Evolutionary conservation across 2,329 filamentous ascomycete genomes (phyloP), one percentile per base, ranked within the genome.

Genomic region (Chrysosporium keratinophilum): DNA sequence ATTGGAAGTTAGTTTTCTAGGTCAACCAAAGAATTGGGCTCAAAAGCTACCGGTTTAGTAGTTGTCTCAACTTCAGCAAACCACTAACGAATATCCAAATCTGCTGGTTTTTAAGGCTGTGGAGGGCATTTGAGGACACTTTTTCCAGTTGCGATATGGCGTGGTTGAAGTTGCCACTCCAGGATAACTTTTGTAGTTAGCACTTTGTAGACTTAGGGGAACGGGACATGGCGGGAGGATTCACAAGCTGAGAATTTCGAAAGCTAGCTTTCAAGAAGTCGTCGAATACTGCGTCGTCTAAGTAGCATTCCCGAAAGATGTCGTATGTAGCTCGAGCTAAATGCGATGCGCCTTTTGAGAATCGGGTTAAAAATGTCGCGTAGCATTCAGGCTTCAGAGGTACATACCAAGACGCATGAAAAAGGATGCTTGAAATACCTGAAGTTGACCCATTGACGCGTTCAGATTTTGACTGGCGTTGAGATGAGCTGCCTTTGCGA

Each of bases 401-500:
- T 6, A 65, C 54, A 77, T 69, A 64, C 88, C 91, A 33, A 95
- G 76, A 37, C 90, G 78, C 50, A 84, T 82, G 77, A 87, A 95
- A 1, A 93, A 67, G 0, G 87, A 78, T 31, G 85, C 83, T 46
- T 81, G 78, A 41, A 95, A 76, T 2, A 88, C 76, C 56, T 89
- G 77, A 59, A 90, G 83, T 0, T 84, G 78, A 0, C 87, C 87
- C 60, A 88, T 80, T 68, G 87, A 83, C 61, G 76, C 81, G 61
- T 79, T 80, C 64, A 93, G 78, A 59, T 87, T 83, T 60, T 85
- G 85, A 54, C 84, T 83, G n/a, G 90, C 76, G 57, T 89, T 85
- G 28, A 95, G 73, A 61, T 93, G 87, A 0, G 87, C 88, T 59
- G 87, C 86, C 63, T 89, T 85, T n/a, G 86, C 79, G 57, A 95